These are phyloP conservation scores for Glycine soja DNA, from an alignment of 306 rosid genomes.

Conservation along the genomic window DNA sequence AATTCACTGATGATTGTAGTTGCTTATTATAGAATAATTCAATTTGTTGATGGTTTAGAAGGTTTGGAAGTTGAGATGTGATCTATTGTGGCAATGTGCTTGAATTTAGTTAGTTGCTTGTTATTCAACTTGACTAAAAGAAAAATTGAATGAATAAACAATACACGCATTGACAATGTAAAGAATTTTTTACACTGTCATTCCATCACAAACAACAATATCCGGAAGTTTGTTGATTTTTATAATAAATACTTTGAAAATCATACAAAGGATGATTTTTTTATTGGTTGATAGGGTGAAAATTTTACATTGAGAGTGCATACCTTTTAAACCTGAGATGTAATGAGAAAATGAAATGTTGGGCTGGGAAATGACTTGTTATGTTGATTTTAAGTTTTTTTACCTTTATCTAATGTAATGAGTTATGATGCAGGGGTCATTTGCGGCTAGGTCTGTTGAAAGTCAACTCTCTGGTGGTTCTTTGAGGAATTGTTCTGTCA, in stretches of 20 bases:
- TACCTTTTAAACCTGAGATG: neutral
- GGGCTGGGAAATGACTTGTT: neutral
- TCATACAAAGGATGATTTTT: neutral
- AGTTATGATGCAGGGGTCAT: conserved; percentile 62
- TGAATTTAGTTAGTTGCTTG: conserved; percentile 21
- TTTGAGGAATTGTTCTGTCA: conserved; percentile 63
- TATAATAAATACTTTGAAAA: neutral
- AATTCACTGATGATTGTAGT: conserved; percentile 10
- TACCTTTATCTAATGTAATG: conserved; percentile 5
- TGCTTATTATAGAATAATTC: conserved; percentile 1
- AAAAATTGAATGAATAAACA: neutral
- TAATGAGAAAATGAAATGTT: neutral
- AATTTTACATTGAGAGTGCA: neutral
- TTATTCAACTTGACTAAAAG: neutral
- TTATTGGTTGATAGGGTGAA: neutral
- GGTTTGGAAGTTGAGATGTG: conserved; percentile 14
- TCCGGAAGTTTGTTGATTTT: neutral
- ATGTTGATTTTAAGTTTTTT: neutral
- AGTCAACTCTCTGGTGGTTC: conserved; percentile 79
- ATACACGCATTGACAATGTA: neutral
- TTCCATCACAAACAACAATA: neutral
- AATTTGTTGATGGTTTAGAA: conserved; percentile 19
- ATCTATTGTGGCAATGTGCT: conserved; percentile 12
- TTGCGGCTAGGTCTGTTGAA: conserved; percentile 80
- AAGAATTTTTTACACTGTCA: neutral